Evolutionary conservation across 495 filamentous ascomycete species (phyloP).

Genomic region (Elaphomyces granulatus): DNA sequence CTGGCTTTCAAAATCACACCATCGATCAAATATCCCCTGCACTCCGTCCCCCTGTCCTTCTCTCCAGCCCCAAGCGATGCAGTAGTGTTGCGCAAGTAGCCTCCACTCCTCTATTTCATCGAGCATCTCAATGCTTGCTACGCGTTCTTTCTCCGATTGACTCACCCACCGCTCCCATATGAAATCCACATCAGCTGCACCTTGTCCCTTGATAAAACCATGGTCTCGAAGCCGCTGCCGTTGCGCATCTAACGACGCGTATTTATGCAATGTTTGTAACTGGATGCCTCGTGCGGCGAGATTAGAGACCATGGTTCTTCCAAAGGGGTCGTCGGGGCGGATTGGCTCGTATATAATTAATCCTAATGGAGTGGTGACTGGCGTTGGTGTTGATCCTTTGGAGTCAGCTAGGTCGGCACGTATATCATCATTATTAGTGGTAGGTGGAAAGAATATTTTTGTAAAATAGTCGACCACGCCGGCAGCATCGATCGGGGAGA

Average conservation of each 20-base stretch:
- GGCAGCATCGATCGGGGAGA: conserved; percentile 45
- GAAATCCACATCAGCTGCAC: conserved; percentile 52
- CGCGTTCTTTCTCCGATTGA: conserved; percentile 61
- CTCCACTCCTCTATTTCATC: conserved; percentile 96
- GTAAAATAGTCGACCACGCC: conserved; percentile 55
- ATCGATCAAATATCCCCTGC: conserved; percentile 12
- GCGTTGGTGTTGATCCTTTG: neutral
- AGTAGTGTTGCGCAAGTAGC: conserved; percentile 77
- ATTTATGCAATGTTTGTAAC: conserved; percentile 66
- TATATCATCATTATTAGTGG: too few relatives aligned
- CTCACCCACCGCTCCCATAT: conserved; percentile 65
- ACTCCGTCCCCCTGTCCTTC: conserved; percentile 21
- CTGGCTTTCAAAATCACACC: neutral
- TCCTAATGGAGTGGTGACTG: conserved; percentile 30
- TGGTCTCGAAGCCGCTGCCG: conserved; percentile 43
- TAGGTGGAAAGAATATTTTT: conserved; percentile 29
- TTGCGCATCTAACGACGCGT: conserved; percentile 51
- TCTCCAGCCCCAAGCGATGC: conserved; percentile 74
- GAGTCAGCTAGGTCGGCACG: too few relatives aligned
- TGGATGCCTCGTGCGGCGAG: conserved; percentile 71
- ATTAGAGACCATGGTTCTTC: conserved; percentile 80
- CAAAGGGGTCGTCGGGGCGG: conserved; percentile 69
- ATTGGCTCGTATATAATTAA: conserved; percentile 84
- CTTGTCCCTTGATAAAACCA: conserved; percentile 41
- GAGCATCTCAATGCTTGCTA: conserved; percentile 67